These are phyloP conservation scores for Nakaseomyces nivariensis DNA, from an alignment of 1,139 yeast species.

Conservation along the genomic window DNA sequence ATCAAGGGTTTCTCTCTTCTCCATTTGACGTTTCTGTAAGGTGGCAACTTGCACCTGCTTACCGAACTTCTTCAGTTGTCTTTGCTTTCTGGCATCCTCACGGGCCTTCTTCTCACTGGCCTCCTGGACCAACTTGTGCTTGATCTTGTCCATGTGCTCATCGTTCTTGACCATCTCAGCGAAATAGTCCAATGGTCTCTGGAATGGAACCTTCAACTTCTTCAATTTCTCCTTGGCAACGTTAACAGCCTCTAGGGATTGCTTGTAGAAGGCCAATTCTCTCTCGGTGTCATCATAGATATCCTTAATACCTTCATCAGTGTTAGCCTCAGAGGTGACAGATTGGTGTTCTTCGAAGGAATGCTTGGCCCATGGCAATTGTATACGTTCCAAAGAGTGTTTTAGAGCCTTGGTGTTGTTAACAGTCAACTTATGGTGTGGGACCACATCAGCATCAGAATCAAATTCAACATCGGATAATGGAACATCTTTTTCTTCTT, in stretches of 20 bases:
- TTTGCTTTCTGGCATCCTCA: slow-evolving; percentile 89
- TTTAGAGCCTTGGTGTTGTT: slow-evolving; percentile 63
- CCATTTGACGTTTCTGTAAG: slow-evolving; percentile 87
- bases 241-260: slow-evolving; percentile 76
- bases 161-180: slow-evolving; percentile 98
- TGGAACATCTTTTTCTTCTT: slow-evolving; percentile 61
- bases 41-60: slow-evolving; percentile 94
- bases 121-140: slow-evolving; percentile 69
- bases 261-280: slow-evolving; percentile 78
- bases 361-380: slow-evolving; percentile 61
- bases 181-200: slow-evolving; percentile 90
- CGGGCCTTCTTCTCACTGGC: slow-evolving; percentile 88
- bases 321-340: slow-evolving; percentile 48
- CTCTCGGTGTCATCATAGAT: slow-evolving; percentile 92
- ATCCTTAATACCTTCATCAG: slow-evolving; percentile 66
- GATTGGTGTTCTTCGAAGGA: slow-evolving; percentile 80
- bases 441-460: slow-evolving; percentile 81
- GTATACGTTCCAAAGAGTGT: slow-evolving; percentile 57
- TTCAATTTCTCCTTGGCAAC: slow-evolving; percentile 58
- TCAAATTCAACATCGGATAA: slow-evolving; percentile 73
- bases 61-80: slow-evolving; percentile 93
- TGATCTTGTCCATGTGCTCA: slow-evolving; percentile 94
- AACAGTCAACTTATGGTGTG: slow-evolving; percentile 77
- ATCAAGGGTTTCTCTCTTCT: slow-evolving; percentile 83
- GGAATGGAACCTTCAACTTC: slow-evolving; percentile 69